Conservation (phyloP, 441 rosid species). For the Theobroma grandiflorum region DNA sequence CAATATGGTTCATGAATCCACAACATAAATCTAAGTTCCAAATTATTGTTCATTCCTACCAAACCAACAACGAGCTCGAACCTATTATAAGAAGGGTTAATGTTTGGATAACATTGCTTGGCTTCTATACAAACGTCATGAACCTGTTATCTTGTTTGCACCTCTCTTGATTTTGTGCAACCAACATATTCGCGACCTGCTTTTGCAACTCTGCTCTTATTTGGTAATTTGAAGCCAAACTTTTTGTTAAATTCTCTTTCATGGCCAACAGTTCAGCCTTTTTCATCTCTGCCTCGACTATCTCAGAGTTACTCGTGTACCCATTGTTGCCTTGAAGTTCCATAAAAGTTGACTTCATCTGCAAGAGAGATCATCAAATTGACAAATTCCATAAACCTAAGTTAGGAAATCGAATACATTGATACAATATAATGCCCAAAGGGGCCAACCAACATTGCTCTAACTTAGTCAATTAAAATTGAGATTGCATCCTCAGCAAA, state of each 20-base stretch:
- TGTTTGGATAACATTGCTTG: background rate
- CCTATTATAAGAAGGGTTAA: background rate
- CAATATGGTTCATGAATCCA: background rate
- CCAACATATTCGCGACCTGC: slow-evolving; percentile 36
- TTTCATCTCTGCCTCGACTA: slow-evolving; percentile 51
- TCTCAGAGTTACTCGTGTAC: slow-evolving; percentile 37
- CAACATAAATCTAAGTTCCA: background rate
- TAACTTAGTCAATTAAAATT: background rate
- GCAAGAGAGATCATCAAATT: slow-evolving; percentile 19
- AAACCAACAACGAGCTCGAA: background rate
- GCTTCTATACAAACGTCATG: background rate
- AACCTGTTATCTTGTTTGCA: background rate
- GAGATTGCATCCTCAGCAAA: background rate
- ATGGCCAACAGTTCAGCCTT: slow-evolving; percentile 42
- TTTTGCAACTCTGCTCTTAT: slow-evolving; percentile 45
- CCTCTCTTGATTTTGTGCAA: slow-evolving; percentile 17
- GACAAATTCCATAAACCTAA: background rate
- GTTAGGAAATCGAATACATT: background rate
- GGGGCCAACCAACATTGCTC: background rate
- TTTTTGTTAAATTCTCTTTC: slow-evolving; percentile 41
- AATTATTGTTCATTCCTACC: background rate
- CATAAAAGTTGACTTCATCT: slow-evolving; percentile 43
- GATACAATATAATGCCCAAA: background rate
- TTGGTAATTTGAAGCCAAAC: slow-evolving; percentile 41
- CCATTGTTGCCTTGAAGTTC: slow-evolving; percentile 50